These are phyloP conservation scores for Populus alba DNA, from an alignment of 345 rosid species.

Conservation along the genomic window DNA sequence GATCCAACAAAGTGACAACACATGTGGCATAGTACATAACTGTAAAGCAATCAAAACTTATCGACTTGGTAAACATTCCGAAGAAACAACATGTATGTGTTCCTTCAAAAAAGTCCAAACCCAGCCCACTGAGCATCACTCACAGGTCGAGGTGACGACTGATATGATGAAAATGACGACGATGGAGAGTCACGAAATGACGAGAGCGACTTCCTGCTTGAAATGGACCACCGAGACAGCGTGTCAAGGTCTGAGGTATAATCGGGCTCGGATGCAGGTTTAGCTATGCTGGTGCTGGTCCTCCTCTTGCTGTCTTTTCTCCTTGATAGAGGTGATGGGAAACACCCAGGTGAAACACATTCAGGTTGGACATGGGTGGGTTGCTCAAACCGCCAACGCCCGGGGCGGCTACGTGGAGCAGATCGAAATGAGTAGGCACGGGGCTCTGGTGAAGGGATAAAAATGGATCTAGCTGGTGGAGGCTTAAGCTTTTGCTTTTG, in stretches of 20 bases:
- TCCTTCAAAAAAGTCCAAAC: conserved; percentile 55
- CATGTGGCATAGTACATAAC: background rate
- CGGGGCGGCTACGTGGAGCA: conserved; percentile 52
- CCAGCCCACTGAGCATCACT: conserved; percentile 69
- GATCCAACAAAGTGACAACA: background rate
- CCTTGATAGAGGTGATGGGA: conserved; percentile 50
- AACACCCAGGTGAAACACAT: conserved; percentile 59
- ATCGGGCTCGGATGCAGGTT: conserved; percentile 28
- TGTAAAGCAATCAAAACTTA: background rate
- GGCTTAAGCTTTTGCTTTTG: conserved; percentile 50
- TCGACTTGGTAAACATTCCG: background rate
- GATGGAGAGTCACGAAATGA: conserved; percentile 52
- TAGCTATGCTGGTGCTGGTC: conserved; percentile 10
- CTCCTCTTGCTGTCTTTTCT: conserved; percentile 42
- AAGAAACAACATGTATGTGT: background rate
- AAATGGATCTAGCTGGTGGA: conserved; percentile 48
- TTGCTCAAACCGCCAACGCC: conserved; percentile 48
- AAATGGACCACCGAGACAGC: conserved; percentile 50
- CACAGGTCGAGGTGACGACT: conserved; percentile 54
- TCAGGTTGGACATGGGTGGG: conserved; percentile 37
- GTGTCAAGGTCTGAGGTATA: conserved; percentile 47
- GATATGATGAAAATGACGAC: conserved; percentile 60
- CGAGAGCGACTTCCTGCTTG: conserved; percentile 57
- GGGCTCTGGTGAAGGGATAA: conserved; percentile 36
- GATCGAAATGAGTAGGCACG: conserved; percentile 58